Evolutionary conservation across 75 land plant genomes (phyloP).

Genomic region (Selaginella moellendorffii): DNA sequence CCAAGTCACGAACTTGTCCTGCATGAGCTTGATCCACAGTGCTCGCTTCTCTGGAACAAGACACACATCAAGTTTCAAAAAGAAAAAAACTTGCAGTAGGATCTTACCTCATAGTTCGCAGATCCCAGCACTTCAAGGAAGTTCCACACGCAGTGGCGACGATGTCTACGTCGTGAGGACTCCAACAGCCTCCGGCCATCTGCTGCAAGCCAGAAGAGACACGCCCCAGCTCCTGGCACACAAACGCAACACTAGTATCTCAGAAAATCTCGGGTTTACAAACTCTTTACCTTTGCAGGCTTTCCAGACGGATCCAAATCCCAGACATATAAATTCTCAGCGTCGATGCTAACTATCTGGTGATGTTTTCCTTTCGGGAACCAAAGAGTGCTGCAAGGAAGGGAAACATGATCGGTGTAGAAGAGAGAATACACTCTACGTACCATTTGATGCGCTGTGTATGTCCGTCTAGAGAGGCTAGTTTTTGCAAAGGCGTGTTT

Average conservation of each 20-base stretch:
- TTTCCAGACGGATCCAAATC: constrained; percentile 60
- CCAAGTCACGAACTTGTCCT: constrained; percentile 37
- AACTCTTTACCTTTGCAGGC: constrained; percentile 48
- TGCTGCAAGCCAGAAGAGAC: constrained; percentile 57
- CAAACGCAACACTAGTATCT: not conserved
- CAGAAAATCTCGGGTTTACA: too few relatives aligned
- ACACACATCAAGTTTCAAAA: not conserved
- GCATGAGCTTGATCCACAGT: constrained; percentile 68
- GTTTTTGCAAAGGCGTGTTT: constrained; percentile 48
- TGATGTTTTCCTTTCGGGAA: constrained; percentile 76
- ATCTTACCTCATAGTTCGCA: constrained; percentile 75
- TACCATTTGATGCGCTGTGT: constrained; percentile 58
- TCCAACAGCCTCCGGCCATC: constrained; percentile 89
- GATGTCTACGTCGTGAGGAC: constrained; percentile 72
- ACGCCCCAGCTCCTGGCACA: constrained; percentile 40
- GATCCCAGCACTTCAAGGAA: constrained; percentile 76
- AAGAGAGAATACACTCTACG: not conserved
- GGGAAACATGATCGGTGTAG: constrained; percentile 11
- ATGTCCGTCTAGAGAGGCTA: constrained; percentile 54
- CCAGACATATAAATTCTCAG: constrained; percentile 75
- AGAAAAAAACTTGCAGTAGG: not conserved
- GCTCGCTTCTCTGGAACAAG: constrained; percentile 40
- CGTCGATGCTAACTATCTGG: constrained; percentile 73
- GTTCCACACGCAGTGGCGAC: constrained; percentile 66
- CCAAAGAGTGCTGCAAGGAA: constrained; percentile 58